These are phyloP conservation scores for Boletus vinaceobasis DNA, from an alignment of 768 basidiomycete genomes.

Conservation along the genomic window DNA sequence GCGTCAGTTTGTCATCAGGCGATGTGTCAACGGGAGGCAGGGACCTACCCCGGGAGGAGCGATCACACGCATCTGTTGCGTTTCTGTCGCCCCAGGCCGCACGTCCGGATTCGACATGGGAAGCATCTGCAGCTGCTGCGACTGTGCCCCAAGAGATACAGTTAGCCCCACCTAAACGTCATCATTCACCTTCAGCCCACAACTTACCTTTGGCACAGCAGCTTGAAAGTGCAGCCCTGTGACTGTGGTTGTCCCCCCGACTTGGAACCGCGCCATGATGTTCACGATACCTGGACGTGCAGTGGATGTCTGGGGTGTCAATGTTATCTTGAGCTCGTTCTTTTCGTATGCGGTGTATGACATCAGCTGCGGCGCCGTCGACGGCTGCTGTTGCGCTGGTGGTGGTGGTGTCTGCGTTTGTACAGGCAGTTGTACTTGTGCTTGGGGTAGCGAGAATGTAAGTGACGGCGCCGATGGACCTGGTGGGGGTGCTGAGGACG, in stretches of 20 bases:
- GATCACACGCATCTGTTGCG: conserved; percentile 91
- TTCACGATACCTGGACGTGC: conserved; percentile 86
- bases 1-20: conserved; percentile 4
- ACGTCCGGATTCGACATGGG: conserved; percentile 91
- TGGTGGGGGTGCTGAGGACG: conserved; percentile 19
- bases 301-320: conserved; percentile 82
- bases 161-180: not conserved
- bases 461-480: conserved; percentile 31
- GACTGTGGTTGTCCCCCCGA: conserved; percentile 49
- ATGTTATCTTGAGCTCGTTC: conserved; percentile 82
- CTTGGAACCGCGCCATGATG: conserved; percentile 85
- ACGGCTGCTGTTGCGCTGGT: conserved; percentile 31
- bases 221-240: conserved; percentile 89
- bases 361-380: conserved; percentile 50
- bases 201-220: conserved; percentile 86
- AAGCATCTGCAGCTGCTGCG: conserved; percentile 96
- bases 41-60: conserved; percentile 78
- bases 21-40: not conserved
- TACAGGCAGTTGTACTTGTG: conserved; percentile 27
- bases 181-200: too few relatives aligned
- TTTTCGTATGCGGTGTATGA: conserved; percentile 89
- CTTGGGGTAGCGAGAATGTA: conserved; percentile 37
- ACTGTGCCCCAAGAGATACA: conserved; percentile 44
- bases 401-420: conserved; percentile 35
- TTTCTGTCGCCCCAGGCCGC: conserved; percentile 75